A percentile compares a stretch with the other conserved stretches of the same genome.
phyloP scores from a whole-genome alignment of 495 filamentous ascomycete species.

The Lichina pygmaea region DNA sequence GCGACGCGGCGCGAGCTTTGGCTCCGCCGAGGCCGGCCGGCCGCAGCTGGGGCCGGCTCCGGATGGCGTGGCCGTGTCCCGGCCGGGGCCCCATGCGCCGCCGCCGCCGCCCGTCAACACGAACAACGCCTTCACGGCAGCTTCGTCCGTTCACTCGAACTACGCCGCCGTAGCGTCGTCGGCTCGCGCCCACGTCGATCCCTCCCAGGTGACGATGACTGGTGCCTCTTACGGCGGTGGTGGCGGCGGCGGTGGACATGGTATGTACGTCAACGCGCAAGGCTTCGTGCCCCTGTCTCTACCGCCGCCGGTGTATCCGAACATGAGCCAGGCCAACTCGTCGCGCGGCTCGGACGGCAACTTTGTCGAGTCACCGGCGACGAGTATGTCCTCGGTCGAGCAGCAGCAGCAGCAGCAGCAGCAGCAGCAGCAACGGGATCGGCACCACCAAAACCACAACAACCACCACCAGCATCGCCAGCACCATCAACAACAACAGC shows the following conservation, averaged over 20 bases:
- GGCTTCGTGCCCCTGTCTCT: not conserved
- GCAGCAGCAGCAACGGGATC: not conserved
- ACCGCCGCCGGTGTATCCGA: slow-evolving; percentile 1
- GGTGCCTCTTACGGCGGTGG: not conserved
- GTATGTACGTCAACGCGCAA: not conserved
- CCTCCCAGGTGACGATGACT: not conserved
- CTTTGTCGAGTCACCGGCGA: slow-evolving; percentile 1
- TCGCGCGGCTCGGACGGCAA: not conserved
- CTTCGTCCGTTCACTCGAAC: no score
- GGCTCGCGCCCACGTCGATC: not conserved
- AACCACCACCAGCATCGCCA: no score
- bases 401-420: not conserved
- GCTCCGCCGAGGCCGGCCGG: not conserved
- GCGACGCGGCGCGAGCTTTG: not conserved
- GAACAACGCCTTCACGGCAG: not conserved
- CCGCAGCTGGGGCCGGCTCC: not conserved
- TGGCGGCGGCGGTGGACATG: not conserved
- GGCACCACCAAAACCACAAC: no score
- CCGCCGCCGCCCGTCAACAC: not conserved
- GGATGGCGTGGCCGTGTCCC: not conserved
- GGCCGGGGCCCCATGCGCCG: not conserved
- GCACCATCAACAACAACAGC: no score
- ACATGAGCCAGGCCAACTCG: slow-evolving; percentile 1
- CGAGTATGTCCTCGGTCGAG: slow-evolving; percentile 1
- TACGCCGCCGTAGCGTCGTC: not conserved